phyloP scores from a whole-genome alignment of 306 rosid genomes.

The Boehmeria nivea region DNA sequence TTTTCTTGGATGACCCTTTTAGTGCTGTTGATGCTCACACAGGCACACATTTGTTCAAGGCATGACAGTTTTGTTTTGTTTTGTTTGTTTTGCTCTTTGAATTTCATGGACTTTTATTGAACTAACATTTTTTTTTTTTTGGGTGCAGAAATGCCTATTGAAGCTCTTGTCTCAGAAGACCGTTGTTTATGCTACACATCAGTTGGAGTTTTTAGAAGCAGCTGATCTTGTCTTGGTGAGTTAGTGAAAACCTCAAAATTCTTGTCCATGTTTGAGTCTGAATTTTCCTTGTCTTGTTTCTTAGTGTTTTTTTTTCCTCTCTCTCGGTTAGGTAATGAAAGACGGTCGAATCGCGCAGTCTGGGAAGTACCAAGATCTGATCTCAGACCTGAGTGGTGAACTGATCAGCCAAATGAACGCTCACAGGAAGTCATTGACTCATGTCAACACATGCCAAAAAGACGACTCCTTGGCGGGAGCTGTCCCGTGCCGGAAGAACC shows the following conservation, averaged over 20 bases:
- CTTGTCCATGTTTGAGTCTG: too few relatives aligned
- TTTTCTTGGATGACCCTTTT: constrained; percentile 87
- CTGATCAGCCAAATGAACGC: constrained; percentile 77
- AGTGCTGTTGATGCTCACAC: constrained; percentile 97
- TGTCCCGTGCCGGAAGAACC: constrained; percentile 37
- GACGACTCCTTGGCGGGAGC: constrained; percentile 24
- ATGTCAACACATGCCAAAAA: constrained; percentile 43
- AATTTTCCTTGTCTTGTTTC: too few relatives aligned
- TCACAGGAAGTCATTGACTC: constrained; percentile 58
- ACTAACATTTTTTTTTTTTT: constrained; percentile 19
- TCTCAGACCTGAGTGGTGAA: constrained; percentile 49
- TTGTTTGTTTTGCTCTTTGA: too few relatives aligned
- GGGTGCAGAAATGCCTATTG: constrained; percentile 76
- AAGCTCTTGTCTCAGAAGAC: constrained; percentile 69
- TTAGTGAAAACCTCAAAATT: constrained; percentile 5
- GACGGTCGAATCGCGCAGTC: constrained; percentile 64
- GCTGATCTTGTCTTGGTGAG: constrained; percentile 77
- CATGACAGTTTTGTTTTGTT: constrained; percentile 8
- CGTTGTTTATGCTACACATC: constrained; percentile 86
- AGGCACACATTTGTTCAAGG: constrained; percentile 77
- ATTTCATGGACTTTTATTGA: too few relatives aligned
- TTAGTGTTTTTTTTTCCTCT: too few relatives aligned
- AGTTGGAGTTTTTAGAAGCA: constrained; percentile 77
- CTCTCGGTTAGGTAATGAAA: constrained; percentile 57
- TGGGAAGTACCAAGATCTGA: constrained; percentile 66